Base-by-base conservation (phyloP, 2,329 filamentous ascomycete species). In the Venturia asperata region DNA sequence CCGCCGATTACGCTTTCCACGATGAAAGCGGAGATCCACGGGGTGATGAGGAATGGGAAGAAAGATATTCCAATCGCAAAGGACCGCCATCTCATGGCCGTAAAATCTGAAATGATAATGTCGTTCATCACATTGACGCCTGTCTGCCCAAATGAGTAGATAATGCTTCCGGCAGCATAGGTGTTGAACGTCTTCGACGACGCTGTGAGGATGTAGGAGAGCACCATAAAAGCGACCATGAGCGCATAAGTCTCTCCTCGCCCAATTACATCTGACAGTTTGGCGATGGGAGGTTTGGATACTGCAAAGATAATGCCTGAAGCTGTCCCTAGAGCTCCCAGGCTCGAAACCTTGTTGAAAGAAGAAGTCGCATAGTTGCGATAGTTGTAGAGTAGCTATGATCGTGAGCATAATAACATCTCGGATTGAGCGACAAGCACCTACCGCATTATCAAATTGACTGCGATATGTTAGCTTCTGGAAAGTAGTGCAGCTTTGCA, bases 201-300 rank as follows among this genome's bases (percentile, higher is more conserved):
- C 0, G 77, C 76, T 65, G 72, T 74, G 13, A 78, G 70, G 41
- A 77, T 73, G 63, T 77, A 78, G 0, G 73, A 74, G 0, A 78
- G 58, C 19, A 77, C 68, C 63, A 77, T 77, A 65, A 73, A 73
- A 13, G 71, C 63, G 13, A 78, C 67, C 37, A 73, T 71, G 24
- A 71, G 67, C 34, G 73, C 69, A 62, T 77, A 78, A 3, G 74
- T 74, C 66, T 78, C 73, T 9, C 70, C 76, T 65, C 77, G 72
- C 0, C 78, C 77, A 15, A 78, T 69, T 19, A 79, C 76, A 65
- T 79, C 76, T 6, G 77, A 78, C 6, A 78, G 66, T 65, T 79
- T 79, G 15, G 78, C 76, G 13, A 78, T 74, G 0, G 76, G 75
- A 0, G 77, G 74, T 67, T 80, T 79, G 21, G 74, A 65, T 10